Conservation (phyloP, 139 green algal genomes). For the Bryopsis sp. region DNA sequence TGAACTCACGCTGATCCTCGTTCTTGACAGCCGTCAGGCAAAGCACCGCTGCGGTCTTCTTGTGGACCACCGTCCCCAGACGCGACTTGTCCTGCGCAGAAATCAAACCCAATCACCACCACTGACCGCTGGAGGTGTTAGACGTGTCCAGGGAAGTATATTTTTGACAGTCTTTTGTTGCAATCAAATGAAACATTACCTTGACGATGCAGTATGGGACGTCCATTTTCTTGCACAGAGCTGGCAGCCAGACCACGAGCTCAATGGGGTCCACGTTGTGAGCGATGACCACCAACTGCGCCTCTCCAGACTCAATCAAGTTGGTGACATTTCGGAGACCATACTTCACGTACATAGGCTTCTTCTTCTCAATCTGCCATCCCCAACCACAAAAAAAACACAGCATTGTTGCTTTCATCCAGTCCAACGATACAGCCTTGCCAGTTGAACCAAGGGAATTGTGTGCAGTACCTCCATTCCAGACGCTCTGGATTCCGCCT, state of each 20-base stretch:
- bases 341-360: constrained; percentile 97
- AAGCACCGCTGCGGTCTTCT: constrained; percentile 95
- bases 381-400: constrained; percentile 18
- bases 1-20: constrained; percentile 96
- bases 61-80: constrained; percentile 92
- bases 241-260: constrained; percentile 97
- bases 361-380: constrained; percentile 86
- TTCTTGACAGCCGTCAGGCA: constrained; percentile 89
- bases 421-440: neutral
- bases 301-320: constrained; percentile 90
- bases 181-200: no score
- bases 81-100: no score
- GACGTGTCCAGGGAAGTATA: no score
- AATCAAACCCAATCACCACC: no score
- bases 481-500: neutral
- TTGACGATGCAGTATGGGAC: constrained; percentile 99
- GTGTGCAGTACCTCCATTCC: constrained; percentile 2
- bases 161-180: no score
- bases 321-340: constrained; percentile 99
- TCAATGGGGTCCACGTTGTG: constrained; percentile 99
- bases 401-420: neutral
- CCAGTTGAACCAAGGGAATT: neutral
- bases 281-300: constrained; percentile 94
- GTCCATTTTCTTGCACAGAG: constrained; percentile 97
- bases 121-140: no score